phyloP scores from a whole-genome alignment of 2,329 filamentous ascomycete genomes.

The Arthrobotrys entomopaga region DNA sequence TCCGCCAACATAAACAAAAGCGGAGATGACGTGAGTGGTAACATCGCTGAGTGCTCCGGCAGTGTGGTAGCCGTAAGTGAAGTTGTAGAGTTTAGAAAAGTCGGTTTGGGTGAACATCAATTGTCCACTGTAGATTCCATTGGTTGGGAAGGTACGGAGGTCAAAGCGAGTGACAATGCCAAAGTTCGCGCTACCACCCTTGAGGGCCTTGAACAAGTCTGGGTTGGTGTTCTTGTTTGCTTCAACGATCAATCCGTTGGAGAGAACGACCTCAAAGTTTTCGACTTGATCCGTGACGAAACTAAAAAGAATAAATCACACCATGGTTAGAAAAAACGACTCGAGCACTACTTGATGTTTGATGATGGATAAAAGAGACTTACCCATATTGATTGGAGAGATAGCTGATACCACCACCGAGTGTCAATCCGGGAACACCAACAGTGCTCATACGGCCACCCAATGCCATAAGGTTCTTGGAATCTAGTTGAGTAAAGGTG shows the following conservation, averaged over 20 bases:
- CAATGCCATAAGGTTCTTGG: constrained; percentile 15
- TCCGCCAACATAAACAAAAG: constrained; percentile 34
- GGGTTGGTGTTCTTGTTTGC: constrained; percentile 63
- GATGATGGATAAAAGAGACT: background rate
- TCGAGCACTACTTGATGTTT: background rate
- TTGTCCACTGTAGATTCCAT: constrained; percentile 39
- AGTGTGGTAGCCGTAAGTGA: constrained; percentile 40
- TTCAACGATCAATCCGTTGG: constrained; percentile 64
- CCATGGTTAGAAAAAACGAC: background rate
- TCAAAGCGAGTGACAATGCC: constrained; percentile 62
- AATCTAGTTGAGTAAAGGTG: constrained; percentile 25
- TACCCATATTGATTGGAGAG: constrained; percentile 46
- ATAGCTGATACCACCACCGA: constrained; percentile 51
- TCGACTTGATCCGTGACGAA: constrained; percentile 64
- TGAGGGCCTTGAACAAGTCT: constrained; percentile 63
- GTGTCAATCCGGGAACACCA: constrained; percentile 36
- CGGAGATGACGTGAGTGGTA: constrained; percentile 41
- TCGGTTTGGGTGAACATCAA: constrained; percentile 19
- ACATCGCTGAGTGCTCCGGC: constrained; percentile 15
- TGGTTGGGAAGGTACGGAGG: constrained; percentile 53
- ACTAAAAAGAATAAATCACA: constrained; percentile 12
- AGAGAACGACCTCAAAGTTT: constrained; percentile 65
- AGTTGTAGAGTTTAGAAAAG: constrained; percentile 15
- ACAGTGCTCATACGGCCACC: constrained; percentile 49
- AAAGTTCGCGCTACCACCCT: constrained; percentile 62